These are phyloP conservation scores for Trichomonas vaginalis DNA, from an alignment of 208 protist genomes.

Conservation along the genomic window DNA sequence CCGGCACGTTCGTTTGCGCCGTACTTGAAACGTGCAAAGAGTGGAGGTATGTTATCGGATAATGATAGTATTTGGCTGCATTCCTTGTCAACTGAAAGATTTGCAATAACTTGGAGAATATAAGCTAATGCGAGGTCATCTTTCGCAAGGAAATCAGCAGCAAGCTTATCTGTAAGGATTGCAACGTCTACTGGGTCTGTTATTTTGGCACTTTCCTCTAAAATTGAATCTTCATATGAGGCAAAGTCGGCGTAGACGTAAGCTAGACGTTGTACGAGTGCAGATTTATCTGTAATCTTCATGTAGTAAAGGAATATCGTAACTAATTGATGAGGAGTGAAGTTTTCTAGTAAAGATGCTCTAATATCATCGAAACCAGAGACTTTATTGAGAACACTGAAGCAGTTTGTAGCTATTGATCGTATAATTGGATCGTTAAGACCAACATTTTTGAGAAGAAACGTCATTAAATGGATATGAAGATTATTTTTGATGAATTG, in stretches of 20 bases:
- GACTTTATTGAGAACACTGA: background rate
- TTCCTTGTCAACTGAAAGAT: background rate
- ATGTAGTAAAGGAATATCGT: background rate
- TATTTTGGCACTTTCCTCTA: background rate
- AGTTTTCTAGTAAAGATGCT: background rate
- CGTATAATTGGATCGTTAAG: background rate
- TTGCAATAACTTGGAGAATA: conserved; percentile 1
- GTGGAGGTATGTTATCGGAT: background rate
- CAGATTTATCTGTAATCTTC: background rate
- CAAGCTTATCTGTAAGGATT: background rate
- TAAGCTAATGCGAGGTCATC: background rate
- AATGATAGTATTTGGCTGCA: background rate
- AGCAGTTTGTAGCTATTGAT: background rate
- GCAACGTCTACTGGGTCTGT: background rate
- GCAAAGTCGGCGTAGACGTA: background rate
- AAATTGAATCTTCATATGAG: background rate
- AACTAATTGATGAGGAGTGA: background rate
- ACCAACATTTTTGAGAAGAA: background rate
- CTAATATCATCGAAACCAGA: background rate
- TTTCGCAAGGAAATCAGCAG: background rate
- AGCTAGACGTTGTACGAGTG: background rate
- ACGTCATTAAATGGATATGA: background rate
- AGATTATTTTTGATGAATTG: background rate
- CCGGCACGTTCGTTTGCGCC: background rate
- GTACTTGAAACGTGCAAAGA: background rate